Evolutionary conservation across 75 land plant genomes (phyloP), one percentile per base, ranked within the genome.

Genomic region (Cupressus sempervirens): DNA sequence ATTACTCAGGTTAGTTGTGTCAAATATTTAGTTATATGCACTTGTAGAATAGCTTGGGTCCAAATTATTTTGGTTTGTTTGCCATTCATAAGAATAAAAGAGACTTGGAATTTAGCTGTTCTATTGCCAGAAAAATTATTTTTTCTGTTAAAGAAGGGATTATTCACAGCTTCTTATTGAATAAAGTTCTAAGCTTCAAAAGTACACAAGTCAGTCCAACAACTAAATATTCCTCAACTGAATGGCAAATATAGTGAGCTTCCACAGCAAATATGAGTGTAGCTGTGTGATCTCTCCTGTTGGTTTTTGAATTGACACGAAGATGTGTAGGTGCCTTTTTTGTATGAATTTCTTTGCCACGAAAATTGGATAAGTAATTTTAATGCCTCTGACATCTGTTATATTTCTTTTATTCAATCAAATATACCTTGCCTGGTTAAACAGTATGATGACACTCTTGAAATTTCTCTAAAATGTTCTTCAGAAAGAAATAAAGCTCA

Each of bases 1-100:
- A 23, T 62, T 62, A 23, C 67, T 62, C n/a, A 77, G 81, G 81
- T 77, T 77, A 77, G 81, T 26, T 77, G 41, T 76, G 20, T 9
- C 14, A 62, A 53, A 34, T 6, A 53, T 50, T 29, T 82, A 3
- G 50, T 32, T 82, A 50, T 82, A 82, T 82, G 81, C 11, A 50
- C 52, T 50, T 50, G 52, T 36, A 26, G n/a, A 77, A 77, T 77
- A 43, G 45, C 29, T 77, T 77, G 45, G 50, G 13, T 77, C 10
- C 45, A 43, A n/a, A 77, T n/a, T 43, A 43, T 77, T 43, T 77
- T 23, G 48, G 26, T 16, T 43, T 41, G 13, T 30, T 77, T 43
- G 81, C n/a, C 81, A 26, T 77, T 41, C 48, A 16, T 77, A 45
- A 35, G 11, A 32, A 32, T 36, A 77, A 26, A 77, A 43, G 26